phyloP scores from a whole-genome alignment of 129 eudicot genomes.

The Kitagawia praeruptora region DNA sequence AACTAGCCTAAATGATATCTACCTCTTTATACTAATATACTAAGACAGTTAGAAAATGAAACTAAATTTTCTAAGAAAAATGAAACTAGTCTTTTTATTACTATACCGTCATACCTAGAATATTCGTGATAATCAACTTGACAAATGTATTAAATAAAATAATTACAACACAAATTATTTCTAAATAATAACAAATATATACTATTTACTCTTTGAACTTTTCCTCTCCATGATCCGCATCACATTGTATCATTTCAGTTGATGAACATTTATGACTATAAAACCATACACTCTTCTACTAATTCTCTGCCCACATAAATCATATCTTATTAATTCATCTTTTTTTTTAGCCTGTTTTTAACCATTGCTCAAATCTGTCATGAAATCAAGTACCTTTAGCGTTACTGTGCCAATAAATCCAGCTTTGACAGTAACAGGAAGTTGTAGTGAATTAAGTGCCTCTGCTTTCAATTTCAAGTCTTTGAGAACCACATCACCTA shows the following conservation, averaged over 20 bases:
- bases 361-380: not conserved
- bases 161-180: too few species aligned
- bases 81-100: too few species aligned
- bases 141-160: too few species aligned
- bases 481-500: slow-evolving; percentile 95
- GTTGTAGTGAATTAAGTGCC: slow-evolving; percentile 81
- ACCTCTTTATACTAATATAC: too few species aligned
- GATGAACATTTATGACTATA: not conserved
- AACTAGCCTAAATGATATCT: too few species aligned
- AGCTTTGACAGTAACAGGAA: slow-evolving; percentile 88
- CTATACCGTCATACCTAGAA: too few species aligned
- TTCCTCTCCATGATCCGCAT: not conserved
- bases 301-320: not conserved
- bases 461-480: slow-evolving; percentile 94
- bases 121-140: too few species aligned
- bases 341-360: not conserved
- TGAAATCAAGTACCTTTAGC: slow-evolving; percentile 48
- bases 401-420: slow-evolving; percentile 96
- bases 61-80: too few species aligned
- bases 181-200: too few species aligned
- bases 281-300: not conserved
- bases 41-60: too few species aligned
- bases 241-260: not conserved
- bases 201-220: not conserved
- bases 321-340: not conserved